phyloP scores from a whole-genome alignment of 2,329 filamentous ascomycete genomes.

The Magnaporthales sp. region DNA sequence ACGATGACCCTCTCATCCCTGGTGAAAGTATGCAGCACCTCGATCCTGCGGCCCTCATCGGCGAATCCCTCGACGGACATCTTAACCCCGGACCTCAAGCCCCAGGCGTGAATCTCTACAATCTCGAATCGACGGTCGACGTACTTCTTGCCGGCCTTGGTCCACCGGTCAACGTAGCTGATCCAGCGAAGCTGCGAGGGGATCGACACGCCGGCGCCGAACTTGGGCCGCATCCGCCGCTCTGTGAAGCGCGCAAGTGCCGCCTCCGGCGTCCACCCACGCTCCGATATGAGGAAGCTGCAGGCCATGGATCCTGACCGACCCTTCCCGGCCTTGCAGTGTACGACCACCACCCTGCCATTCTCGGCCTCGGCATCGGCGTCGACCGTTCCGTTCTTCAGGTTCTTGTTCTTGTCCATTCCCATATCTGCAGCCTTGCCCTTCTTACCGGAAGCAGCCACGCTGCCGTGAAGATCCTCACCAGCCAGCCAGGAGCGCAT shows the following conservation, averaged over 20 bases:
- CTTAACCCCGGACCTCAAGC: conserved; percentile 78
- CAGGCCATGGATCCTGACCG: conserved; percentile 82
- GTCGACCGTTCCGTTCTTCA: conserved; percentile 2
- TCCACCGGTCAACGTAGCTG: conserved; percentile 82
- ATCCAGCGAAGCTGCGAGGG: conserved; percentile 87
- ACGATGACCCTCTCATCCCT: conserved; percentile 64
- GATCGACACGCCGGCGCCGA: conserved; percentile 85
- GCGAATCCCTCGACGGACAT: conserved; percentile 76
- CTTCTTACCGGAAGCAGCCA: neutral
- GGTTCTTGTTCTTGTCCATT: too few relatives aligned
- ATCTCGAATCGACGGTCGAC: conserved; percentile 77
- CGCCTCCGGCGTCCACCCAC: conserved; percentile 48
- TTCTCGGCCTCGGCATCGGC: conserved; percentile 16
- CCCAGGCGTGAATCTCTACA: conserved; percentile 84
- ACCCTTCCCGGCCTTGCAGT: conserved; percentile 96
- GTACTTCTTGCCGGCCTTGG: conserved; percentile 62
- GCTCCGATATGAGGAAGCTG: conserved; percentile 83
- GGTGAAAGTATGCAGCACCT: conserved; percentile 72
- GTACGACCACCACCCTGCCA: conserved; percentile 72
- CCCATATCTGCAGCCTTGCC: conserved; percentile 6
- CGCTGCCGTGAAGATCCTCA: conserved; percentile 29
- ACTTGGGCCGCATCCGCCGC: conserved; percentile 78
- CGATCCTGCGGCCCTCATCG: conserved; percentile 83
- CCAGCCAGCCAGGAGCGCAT: conserved; percentile 82
- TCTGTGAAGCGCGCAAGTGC: conserved; percentile 59